phyloP scores from a whole-genome alignment of 176 grass and related monocot species.

The Cenchrus purpureus region DNA sequence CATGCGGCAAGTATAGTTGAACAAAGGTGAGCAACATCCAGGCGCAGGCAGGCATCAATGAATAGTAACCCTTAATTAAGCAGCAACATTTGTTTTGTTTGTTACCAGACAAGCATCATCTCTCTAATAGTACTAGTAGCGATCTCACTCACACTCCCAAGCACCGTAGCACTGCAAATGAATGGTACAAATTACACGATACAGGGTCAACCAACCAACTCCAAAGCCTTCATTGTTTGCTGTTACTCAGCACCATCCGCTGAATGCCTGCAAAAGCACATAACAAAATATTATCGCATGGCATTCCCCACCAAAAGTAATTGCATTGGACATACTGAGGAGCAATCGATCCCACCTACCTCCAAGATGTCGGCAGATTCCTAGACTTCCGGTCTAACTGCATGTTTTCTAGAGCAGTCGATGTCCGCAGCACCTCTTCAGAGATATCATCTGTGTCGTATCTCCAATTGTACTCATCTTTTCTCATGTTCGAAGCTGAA shows the following conservation, averaged over 20 bases:
- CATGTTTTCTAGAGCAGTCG: constrained; percentile 74
- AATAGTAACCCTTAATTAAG: neutral
- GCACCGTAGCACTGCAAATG: neutral
- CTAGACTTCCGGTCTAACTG: constrained; percentile 85
- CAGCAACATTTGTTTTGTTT: neutral
- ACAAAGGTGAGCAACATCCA: too few species aligned
- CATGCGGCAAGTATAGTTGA: too few species aligned
- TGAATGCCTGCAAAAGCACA: constrained; percentile 47
- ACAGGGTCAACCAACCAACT: constrained; percentile 2
- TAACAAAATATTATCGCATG: neutral
- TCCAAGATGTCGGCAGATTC: constrained; percentile 86
- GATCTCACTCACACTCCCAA: neutral
- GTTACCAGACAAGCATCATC: neutral
- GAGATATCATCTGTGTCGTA: constrained; percentile 81
- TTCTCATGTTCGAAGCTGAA: constrained; percentile 55
- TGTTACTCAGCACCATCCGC: constrained; percentile 39
- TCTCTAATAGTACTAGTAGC: too few species aligned
- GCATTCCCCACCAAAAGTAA: neutral
- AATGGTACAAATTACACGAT: neutral
- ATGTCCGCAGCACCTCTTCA: constrained; percentile 83
- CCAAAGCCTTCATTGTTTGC: neutral
- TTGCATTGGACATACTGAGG: neutral
- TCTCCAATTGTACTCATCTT: constrained; percentile 94
- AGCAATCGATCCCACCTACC: constrained; percentile 55
- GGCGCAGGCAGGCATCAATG: too few species aligned